These are phyloP conservation scores for Petrea volubilis DNA, from an alignment of 257 asterid genomes.

Conservation along the genomic window DNA sequence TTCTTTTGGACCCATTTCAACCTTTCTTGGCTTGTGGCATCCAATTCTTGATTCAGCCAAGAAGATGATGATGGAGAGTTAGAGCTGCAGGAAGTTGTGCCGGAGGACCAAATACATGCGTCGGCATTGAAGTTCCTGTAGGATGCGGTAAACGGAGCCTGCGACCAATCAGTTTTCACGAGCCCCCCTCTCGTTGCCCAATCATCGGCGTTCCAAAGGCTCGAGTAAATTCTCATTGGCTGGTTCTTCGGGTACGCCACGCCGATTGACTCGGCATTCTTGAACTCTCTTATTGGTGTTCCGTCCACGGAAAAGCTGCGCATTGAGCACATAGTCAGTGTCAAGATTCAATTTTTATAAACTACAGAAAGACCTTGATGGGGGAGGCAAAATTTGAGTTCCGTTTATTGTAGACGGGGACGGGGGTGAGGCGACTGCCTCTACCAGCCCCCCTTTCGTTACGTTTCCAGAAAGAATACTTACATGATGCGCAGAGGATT, in stretches of 20 bases:
- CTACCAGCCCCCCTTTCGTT: too few relatives aligned
- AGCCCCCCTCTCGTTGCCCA: constrained; percentile 51
- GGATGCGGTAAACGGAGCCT: constrained; percentile 48
- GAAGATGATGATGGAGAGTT: background rate
- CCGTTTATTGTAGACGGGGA: too few relatives aligned
- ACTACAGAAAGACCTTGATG: too few relatives aligned
- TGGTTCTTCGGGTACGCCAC: constrained; percentile 48
- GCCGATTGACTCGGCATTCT: constrained; percentile 38
- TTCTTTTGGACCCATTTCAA: constrained; percentile 41
- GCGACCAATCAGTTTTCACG: constrained; percentile 42
- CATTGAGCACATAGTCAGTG: background rate
- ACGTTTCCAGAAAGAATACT: too few relatives aligned
- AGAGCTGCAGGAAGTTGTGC: constrained; percentile 10
- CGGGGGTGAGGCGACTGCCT: too few relatives aligned
- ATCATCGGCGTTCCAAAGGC: constrained; percentile 53
- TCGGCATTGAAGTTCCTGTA: constrained; percentile 37
- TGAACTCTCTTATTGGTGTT: constrained; percentile 44
- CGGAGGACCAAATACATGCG: constrained; percentile 16
- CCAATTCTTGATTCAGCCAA: constrained; percentile 22
- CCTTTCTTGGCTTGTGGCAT: constrained; percentile 8
- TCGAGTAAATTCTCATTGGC: constrained; percentile 47
- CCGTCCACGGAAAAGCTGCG: constrained; percentile 41
- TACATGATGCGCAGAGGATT: constrained; percentile 50
- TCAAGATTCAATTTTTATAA: background rate
- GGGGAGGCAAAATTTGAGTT: too few relatives aligned